Evolutionary conservation across 2,329 filamentous ascomycete genomes (phyloP), one percentile per base, ranked within the genome.

Genomic region (Colletotrichum sp.): DNA sequence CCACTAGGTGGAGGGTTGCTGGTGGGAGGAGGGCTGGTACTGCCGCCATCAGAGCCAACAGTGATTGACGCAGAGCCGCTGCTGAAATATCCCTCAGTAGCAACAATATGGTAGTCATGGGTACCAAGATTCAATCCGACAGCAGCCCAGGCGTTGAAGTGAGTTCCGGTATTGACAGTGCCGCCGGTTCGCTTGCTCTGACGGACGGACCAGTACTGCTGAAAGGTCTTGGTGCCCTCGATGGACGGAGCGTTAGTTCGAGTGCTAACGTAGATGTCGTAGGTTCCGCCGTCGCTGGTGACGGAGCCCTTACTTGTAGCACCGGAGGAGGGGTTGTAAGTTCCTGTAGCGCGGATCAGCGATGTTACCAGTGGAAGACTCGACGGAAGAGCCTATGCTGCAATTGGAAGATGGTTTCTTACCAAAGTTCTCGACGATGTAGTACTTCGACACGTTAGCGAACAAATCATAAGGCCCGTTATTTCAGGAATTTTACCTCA

Each of bases 101-200:
- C 88, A 27, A 89, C 80, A 70, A 91, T 89, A 83, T 87, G 86
- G 80, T 91, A 91, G 79, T 91, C 85, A 78, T 89, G 87, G 30
- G 80, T 82, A 4, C 90, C 90, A 12, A 91, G 78, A 36, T 82
- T 84, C 82, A 90, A 82, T 5, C 89, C 89, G 28, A 83, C 79
- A 77, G 86, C 85, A 13, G 82, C 79, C 90, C 90, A 92, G 28
- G 88, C 88, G 77, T 88, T 85, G 77, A 91, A 91, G 82, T 91
- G 90, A 70, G 86, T 88, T 25, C 83, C 83, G 1, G 86, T 87
- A 3, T 86, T 89, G 66, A 92, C 87, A 3, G 88, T 89, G 2
- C 91, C 90, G 27, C 87, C 86, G 15, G 87, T 85, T 34, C 89
- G 85, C 83, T 91, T 88, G 70, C 82, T 84, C 66, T 84, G 84